phyloP scores from a whole-genome alignment of 1,284 basidiomycete species.

The Sanguinoderma infundibulare region DNA sequence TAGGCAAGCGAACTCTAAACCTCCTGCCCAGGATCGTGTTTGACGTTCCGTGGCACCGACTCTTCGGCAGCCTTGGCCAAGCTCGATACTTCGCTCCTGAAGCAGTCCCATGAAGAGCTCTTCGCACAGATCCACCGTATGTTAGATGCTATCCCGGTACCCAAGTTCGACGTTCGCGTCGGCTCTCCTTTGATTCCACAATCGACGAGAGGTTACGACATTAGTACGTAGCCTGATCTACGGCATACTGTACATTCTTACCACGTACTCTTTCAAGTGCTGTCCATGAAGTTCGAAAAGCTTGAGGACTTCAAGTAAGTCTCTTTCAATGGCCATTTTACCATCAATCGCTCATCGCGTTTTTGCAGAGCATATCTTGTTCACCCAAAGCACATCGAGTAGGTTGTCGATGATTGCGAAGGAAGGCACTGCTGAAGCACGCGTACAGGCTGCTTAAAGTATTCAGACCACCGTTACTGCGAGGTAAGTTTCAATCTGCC shows the following conservation, averaged over 20 bases:
- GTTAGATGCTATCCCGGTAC: slow-evolving; percentile 12
- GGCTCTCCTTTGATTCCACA: slow-evolving; percentile 12
- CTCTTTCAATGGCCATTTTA: background rate
- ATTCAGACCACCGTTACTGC: slow-evolving; percentile 9
- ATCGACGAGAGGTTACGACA: slow-evolving; percentile 17
- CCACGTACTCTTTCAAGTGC: background rate
- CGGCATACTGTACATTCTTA: background rate
- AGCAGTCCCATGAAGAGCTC: slow-evolving; percentile 11
- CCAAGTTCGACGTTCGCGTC: slow-evolving; percentile 16
- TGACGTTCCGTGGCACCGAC: background rate
- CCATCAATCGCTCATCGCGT: background rate
- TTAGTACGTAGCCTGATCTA: slow-evolving; percentile 3
- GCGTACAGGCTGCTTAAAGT: slow-evolving; percentile 9
- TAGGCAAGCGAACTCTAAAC: slow-evolving; percentile 6
- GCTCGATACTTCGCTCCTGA: slow-evolving; percentile 10
- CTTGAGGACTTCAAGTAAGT: slow-evolving; percentile 16
- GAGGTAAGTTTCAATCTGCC: slow-evolving; percentile 1
- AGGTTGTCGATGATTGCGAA: background rate
- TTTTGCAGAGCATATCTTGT: slow-evolving; percentile 13
- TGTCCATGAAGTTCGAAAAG: slow-evolving; percentile 15
- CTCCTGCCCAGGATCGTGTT: too few relatives aligned
- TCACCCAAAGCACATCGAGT: slow-evolving; percentile 21
- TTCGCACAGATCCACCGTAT: slow-evolving; percentile 12
- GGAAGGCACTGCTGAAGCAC: background rate
- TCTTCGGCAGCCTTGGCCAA: slow-evolving; percentile 15